phyloP scores from a whole-genome alignment of 1,284 basidiomycete species.

The Amylostereum areolatum region DNA sequence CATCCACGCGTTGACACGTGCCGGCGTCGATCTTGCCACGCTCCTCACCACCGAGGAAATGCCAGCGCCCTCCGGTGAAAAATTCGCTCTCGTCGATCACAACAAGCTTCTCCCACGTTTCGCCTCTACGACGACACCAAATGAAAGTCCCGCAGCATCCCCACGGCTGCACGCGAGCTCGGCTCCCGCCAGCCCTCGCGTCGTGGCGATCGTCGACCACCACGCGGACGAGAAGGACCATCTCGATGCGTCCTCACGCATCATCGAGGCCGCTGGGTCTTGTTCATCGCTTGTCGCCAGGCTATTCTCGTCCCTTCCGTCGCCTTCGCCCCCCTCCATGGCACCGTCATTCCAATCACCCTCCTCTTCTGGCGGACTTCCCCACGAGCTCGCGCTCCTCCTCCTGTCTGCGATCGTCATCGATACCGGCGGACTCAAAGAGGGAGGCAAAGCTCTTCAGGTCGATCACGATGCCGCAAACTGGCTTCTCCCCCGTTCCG shows the following conservation, averaged over 20 bases:
- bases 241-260: slow-evolving; percentile 58
- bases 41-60: slow-evolving; percentile 60
- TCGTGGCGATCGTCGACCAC: slow-evolving; percentile 87
- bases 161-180: not conserved
- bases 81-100: slow-evolving; percentile 86
- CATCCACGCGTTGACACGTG: slow-evolving; percentile 59
- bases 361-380: slow-evolving; percentile 20
- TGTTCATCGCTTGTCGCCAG: slow-evolving; percentile 73
- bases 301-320: slow-evolving; percentile 35
- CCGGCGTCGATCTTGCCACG: slow-evolving; percentile 41
- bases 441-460: slow-evolving; percentile 67
- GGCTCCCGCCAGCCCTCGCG: slow-evolving; percentile 37
- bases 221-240: slow-evolving; percentile 83
- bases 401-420: slow-evolving; percentile 76
- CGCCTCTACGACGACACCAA: slow-evolving; percentile 11
- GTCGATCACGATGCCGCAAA: slow-evolving; percentile 57
- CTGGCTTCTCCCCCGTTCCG: slow-evolving; percentile 49
- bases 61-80: slow-evolving; percentile 48
- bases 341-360: too few relatives aligned
- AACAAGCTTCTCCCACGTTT: slow-evolving; percentile 65
- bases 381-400: slow-evolving; percentile 67
- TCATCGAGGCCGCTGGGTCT: slow-evolving; percentile 69
- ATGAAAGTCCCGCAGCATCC: not conserved
- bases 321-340: slow-evolving; percentile 15
- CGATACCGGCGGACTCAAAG: slow-evolving; percentile 77